Evolutionary conservation across 371 early-diverging fungal genomes (phyloP).

Genomic region (Lichtheimia corymbifera): DNA sequence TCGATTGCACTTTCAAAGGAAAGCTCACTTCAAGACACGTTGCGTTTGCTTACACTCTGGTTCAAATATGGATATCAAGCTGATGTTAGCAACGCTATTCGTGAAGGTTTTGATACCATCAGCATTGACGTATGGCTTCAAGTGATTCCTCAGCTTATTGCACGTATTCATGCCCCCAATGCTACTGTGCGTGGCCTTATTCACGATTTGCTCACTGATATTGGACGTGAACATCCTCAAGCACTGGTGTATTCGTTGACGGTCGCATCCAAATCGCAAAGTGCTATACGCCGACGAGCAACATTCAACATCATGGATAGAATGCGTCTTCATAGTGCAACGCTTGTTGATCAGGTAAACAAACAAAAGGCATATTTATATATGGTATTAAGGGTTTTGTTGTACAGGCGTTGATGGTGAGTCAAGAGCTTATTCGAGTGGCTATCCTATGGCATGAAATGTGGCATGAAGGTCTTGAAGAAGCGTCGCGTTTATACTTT

Average conservation of each 20-base stretch:
- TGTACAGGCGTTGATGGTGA: conserved; percentile 84
- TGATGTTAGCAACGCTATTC: conserved; percentile 86
- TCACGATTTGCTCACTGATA: conserved; percentile 88
- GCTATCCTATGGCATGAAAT: conserved; percentile 97
- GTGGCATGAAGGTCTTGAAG: conserved; percentile 97
- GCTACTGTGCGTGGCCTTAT: conserved; percentile 85
- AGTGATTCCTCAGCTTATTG: conserved; percentile 98
- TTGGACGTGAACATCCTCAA: conserved; percentile 96
- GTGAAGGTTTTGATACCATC: conserved; percentile 88
- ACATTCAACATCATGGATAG: conserved; percentile 93
- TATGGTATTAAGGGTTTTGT: conserved; percentile 3
- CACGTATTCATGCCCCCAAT: conserved; percentile 89
- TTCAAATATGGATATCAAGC: conserved; percentile 93
- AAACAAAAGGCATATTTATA: background rate
- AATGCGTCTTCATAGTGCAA: conserved; percentile 82
- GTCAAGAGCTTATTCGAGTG: conserved; percentile 95
- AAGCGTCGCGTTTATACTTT: conserved; percentile 88
- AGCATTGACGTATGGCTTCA: conserved; percentile 97
- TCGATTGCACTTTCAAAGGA: conserved; percentile 92
- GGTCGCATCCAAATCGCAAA: conserved; percentile 94
- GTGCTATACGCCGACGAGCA: conserved; percentile 73
- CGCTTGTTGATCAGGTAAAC: conserved; percentile 83
- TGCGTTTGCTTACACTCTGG: conserved; percentile 94
- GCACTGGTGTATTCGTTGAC: conserved; percentile 95
- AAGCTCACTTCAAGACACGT: conserved; percentile 94